These are phyloP conservation scores for Plenodomus tracheiphilus DNA, from an alignment of 2,329 filamentous ascomycete genomes.

Conservation along the genomic window DNA sequence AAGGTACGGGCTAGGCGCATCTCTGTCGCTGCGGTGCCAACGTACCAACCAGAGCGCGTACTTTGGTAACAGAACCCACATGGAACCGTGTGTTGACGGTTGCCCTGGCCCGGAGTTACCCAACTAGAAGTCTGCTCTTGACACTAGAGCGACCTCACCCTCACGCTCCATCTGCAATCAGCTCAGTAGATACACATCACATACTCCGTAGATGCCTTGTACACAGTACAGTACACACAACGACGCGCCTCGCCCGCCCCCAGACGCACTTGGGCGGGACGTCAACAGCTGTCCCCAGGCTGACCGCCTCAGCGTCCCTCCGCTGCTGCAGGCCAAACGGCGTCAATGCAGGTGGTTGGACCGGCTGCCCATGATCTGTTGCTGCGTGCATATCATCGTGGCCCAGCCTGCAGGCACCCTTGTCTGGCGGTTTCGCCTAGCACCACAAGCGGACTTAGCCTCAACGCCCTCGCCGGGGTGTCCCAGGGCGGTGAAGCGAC, in stretches of 20 bases:
- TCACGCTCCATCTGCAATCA: conserved; percentile 9
- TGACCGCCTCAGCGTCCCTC: conserved; percentile 35
- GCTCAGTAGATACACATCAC: no score
- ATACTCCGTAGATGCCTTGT: no score
- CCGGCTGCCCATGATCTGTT: conserved; percentile 32
- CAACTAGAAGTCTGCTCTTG: conserved; percentile 1
- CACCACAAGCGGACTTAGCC: conserved; percentile 34
- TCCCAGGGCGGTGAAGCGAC: conserved; percentile 37
- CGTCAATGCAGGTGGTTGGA: conserved; percentile 19
- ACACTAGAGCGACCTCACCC: conserved; percentile 18
- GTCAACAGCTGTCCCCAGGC: conserved; percentile 21
- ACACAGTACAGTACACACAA: no score
- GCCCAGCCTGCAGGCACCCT: conserved; percentile 29
- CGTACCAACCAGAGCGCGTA: background rate
- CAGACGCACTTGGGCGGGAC: conserved; percentile 20
- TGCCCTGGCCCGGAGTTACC: conserved; percentile 7
- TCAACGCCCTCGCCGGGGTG: conserved; percentile 27
- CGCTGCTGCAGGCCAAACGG: conserved; percentile 20
- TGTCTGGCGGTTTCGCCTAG: conserved; percentile 25
- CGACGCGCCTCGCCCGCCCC: background rate
- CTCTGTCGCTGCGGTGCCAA: background rate
- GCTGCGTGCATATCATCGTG: conserved; percentile 39
- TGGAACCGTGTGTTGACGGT: background rate
- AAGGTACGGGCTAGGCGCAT: background rate
- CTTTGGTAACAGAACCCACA: background rate